phyloP scores from a whole-genome alignment of 148 eudicot genomes.

The Chenopodium berlandieri region DNA sequence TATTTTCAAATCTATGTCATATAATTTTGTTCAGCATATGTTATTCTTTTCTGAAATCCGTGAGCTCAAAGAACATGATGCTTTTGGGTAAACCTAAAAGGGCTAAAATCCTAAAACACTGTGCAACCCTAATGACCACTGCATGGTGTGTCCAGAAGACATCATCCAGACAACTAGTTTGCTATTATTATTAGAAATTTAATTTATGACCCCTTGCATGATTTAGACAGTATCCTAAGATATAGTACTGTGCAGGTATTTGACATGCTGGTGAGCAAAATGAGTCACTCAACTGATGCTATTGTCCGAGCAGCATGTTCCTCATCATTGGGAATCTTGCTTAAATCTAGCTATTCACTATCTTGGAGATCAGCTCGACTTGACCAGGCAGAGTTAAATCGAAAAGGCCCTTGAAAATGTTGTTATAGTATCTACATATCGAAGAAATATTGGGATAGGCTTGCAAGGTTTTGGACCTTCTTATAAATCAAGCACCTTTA shows the following conservation, averaged over 20 bases:
- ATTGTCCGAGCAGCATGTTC: slow-evolving; percentile 86
- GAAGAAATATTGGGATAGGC: slow-evolving; percentile 4
- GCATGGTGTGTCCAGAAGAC: not conserved
- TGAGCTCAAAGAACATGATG: no score
- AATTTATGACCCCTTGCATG: not conserved
- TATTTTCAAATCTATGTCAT: no score
- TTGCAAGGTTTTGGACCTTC: slow-evolving; percentile 2
- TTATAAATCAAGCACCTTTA: not conserved
- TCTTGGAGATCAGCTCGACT: slow-evolving; percentile 77
- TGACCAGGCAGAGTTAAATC: slow-evolving; percentile 52
- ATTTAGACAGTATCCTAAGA: slow-evolving; percentile 1
- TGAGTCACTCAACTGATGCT: slow-evolving; percentile 71
- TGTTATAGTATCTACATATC: slow-evolving; percentile 6
- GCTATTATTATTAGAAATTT: not conserved
- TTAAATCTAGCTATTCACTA: slow-evolving; percentile 59
- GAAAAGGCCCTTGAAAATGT: slow-evolving; percentile 36
- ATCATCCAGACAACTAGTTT: not conserved
- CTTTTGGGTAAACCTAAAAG: no score
- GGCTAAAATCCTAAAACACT: no score
- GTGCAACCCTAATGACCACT: not conserved
- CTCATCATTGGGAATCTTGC: slow-evolving; percentile 71
- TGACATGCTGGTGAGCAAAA: slow-evolving; percentile 68
- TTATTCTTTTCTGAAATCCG: no score
- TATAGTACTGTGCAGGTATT: slow-evolving; percentile 53
- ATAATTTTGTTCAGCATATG: no score